Conservation (phyloP, 2,329 filamentous ascomycete genomes). For the Epichloe uncinata region DNA sequence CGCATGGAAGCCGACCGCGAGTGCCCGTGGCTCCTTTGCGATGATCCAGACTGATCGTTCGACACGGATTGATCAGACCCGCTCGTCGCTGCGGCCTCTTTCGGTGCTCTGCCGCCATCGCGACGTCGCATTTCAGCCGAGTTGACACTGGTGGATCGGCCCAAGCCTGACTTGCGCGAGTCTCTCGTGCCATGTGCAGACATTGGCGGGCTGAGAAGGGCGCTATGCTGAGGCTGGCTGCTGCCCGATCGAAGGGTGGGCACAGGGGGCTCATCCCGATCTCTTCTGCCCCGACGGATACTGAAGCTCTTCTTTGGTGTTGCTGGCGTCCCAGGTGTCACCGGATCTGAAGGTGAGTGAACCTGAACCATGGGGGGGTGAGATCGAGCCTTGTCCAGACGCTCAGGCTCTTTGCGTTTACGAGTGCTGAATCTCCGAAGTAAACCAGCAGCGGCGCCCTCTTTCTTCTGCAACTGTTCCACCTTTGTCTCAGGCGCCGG, state of each 20-base stretch:
- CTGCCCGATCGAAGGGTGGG: constrained; percentile 39
- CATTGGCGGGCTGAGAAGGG: constrained; percentile 61
- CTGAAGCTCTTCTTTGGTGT: constrained; percentile 79
- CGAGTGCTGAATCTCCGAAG: constrained; percentile 85
- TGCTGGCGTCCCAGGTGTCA: constrained; percentile 23
- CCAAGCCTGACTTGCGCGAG: constrained; percentile 53
- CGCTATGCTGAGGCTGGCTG: constrained; percentile 60
- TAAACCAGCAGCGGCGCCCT: constrained; percentile 73
- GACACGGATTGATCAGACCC: constrained; percentile 63
- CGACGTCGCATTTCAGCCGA: constrained; percentile 69
- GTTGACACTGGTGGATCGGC: constrained; percentile 83
- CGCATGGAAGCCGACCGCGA: constrained; percentile 53
- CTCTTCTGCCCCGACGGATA: constrained; percentile 48
- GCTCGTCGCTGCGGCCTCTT: constrained; percentile 60
- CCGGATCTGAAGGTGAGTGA: constrained; percentile 57
- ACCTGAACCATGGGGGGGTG: constrained; percentile 71
- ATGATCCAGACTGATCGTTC: constrained; percentile 37
- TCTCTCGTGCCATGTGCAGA: constrained; percentile 43
- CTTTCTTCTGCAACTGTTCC: constrained; percentile 59
- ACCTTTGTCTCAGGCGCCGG: constrained; percentile 39
- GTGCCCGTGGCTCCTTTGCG: constrained; percentile 36
- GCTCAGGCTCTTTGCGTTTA: constrained; percentile 54
- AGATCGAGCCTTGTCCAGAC: constrained; percentile 48
- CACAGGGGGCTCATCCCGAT: constrained; percentile 37
- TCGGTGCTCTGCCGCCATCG: constrained; percentile 30